Conservation (phyloP, 2,329 filamentous ascomycete species). For the Botrytis cinerea region DNA sequence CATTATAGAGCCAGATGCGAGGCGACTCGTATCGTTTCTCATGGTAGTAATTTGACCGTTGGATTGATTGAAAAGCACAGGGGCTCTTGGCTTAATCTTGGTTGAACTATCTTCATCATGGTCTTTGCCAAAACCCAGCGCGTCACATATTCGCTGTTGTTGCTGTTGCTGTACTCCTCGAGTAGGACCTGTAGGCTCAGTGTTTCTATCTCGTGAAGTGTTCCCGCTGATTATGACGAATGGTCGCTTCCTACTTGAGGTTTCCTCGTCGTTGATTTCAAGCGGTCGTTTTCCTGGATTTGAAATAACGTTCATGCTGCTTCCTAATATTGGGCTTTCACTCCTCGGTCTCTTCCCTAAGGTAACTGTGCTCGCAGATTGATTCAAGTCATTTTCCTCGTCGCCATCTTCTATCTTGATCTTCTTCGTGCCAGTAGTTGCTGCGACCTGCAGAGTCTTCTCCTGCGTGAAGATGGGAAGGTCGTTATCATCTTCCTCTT, state of each 20-base stretch:
- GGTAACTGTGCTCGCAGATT: background rate
- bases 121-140: background rate
- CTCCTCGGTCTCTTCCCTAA: background rate
- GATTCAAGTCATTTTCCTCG: background rate
- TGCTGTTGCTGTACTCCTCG: background rate
- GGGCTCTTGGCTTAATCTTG: background rate
- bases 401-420: background rate
- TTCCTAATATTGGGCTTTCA: conserved; percentile 13
- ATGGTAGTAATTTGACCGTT: background rate
- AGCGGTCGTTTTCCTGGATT: background rate
- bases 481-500: background rate
- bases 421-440: background rate
- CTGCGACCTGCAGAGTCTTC: background rate
- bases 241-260: background rate
- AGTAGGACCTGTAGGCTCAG: background rate
- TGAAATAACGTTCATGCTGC: background rate
- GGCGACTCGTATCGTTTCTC: background rate
- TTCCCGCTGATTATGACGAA: conserved; percentile 1
- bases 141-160: background rate
- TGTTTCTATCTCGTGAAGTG: background rate
- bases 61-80: background rate
- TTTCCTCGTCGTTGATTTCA: background rate
- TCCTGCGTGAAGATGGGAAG: background rate
- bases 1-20: background rate
- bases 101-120: background rate